Base-by-base conservation (phyloP, 352 stramenopile genomes). In the Pythium sukuiense region DNA sequence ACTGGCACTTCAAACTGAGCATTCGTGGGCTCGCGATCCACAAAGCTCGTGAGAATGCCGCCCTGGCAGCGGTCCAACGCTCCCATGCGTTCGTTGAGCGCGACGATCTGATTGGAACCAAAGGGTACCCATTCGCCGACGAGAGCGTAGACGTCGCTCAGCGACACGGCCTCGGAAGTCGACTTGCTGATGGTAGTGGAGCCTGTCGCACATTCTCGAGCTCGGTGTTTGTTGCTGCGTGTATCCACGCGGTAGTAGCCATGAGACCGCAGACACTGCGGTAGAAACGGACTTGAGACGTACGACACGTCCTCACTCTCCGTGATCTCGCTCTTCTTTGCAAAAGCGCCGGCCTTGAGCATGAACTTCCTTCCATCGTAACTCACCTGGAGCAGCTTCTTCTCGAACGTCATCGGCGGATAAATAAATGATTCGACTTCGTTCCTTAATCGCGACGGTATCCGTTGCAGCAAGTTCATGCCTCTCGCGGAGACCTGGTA, bases 51-150 rank as follows among this genome's bases (percentile, higher is more conserved):
- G 61, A 99, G 91, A 69, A 98, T 98, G 2, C 97, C 97, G 56
- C 97, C 97, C 70, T 99, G 96, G 63, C 96, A 97, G 46, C 96
- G 90, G 69, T 99, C 96, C 4, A 97, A 92, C 3, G 92, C 95
- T n/a, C 96, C 97, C 65, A 99, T 88, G 70, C 96, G 97, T 49
- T 98, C 96, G 64, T 99, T 99, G 2, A 99, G 72, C 56, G 97
- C 91, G 29, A 99, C 93, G 63, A 99, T 97, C 76, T 99, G 92
- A 73, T 99, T 99, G 2, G 96, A 92, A 18, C 97, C 96, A 67
- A 99, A 99, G 1, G 97, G 97, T 3, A 99, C 97, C 79, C 97
- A 99, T 77, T 99, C 97, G 18, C 93, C 93, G 48, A 99, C 96
- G 66, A 99, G 96, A 20, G 98, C 90, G 32, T 93, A 98, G 11